Percentiles rank a stretch among this genome's conserved stretches.
Conservation (phyloP, 1,139 yeast species). For the Taphrina sp. region DNA sequence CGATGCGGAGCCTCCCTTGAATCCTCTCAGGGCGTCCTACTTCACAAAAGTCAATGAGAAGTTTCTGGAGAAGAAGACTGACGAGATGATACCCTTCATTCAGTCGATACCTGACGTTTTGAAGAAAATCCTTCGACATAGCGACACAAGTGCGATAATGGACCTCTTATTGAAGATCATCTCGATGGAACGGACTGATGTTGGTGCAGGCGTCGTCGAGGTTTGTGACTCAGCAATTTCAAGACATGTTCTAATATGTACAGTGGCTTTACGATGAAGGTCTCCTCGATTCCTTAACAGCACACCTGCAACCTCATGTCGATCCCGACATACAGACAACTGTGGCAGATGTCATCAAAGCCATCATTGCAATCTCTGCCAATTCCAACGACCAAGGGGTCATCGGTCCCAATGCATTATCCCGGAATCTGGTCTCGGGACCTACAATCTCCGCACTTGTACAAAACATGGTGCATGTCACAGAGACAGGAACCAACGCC, state of each 20-base stretch:
- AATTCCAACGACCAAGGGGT: constrained; percentile 79
- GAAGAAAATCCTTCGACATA: constrained; percentile 68
- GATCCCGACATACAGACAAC: constrained; percentile 69
- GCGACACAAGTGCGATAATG: constrained; percentile 82
- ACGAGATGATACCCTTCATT: constrained; percentile 71
- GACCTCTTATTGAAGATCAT: constrained; percentile 75
- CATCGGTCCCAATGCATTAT: constrained; percentile 93
- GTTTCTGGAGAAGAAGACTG: constrained; percentile 83
- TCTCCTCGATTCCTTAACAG: constrained; percentile 27
- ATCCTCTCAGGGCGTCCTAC: constrained; percentile 76
- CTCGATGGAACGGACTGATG: constrained; percentile 68
- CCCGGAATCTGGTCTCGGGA: constrained; percentile 80
- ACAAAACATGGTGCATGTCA: constrained; percentile 65
- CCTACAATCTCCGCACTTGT: constrained; percentile 66
- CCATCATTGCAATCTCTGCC: constrained; percentile 91
- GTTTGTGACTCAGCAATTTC: constrained; percentile 14
- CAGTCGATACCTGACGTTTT: constrained; percentile 64
- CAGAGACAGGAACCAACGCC: constrained; percentile 32
- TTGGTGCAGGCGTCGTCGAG: constrained; percentile 59
- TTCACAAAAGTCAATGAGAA: constrained; percentile 95
- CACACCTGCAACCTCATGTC: constrained; percentile 31
- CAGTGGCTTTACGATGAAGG: constrained; percentile 35
- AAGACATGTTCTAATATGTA: not conserved
- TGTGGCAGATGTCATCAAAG: constrained; percentile 91
- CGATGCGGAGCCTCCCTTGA: constrained; percentile 62